Evolutionary conservation across 1,139 yeast genomes (phyloP).

Genomic region (Debaryomyces sp.): DNA sequence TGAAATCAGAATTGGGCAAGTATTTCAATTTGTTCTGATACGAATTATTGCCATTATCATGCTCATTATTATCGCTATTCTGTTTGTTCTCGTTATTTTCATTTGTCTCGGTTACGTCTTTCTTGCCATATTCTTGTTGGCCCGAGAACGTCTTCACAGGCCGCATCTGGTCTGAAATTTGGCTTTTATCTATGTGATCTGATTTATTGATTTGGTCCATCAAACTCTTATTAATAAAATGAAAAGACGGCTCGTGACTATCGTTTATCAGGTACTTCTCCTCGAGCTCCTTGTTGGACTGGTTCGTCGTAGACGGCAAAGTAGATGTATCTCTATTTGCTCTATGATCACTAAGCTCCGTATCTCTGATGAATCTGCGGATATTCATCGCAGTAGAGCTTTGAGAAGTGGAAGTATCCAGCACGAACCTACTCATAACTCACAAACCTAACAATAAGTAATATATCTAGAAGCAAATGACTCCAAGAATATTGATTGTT

Average conservation of each 20-base stretch:
- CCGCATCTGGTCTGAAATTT: neutral
- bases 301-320: conserved; percentile 8
- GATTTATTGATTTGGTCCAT: conserved; percentile 5
- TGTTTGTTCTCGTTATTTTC: neutral
- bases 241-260: conserved; percentile 5
- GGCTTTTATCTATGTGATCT: neutral
- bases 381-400: conserved; percentile 28
- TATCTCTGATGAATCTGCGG: conserved; percentile 26
- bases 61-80: neutral
- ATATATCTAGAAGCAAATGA: neutral
- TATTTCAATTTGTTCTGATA: conserved; percentile 41
- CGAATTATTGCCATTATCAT: conserved; percentile 11
- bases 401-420: conserved; percentile 25
- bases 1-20: conserved; percentile 37
- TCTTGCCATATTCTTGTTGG: neutral
- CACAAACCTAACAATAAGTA: neutral
- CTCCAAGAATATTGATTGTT: neutral
- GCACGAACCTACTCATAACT: conserved; percentile 13
- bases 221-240: conserved; percentile 8
- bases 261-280: conserved; percentile 1
- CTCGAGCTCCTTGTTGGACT: neutral
- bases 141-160: neutral
- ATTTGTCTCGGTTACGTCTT: neutral
- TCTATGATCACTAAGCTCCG: conserved; percentile 26
- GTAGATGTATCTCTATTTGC: conserved; percentile 8